These are phyloP conservation scores for Gamarada debralockiae DNA, from an alignment of 495 filamentous ascomycete genomes.

Conservation along the genomic window DNA sequence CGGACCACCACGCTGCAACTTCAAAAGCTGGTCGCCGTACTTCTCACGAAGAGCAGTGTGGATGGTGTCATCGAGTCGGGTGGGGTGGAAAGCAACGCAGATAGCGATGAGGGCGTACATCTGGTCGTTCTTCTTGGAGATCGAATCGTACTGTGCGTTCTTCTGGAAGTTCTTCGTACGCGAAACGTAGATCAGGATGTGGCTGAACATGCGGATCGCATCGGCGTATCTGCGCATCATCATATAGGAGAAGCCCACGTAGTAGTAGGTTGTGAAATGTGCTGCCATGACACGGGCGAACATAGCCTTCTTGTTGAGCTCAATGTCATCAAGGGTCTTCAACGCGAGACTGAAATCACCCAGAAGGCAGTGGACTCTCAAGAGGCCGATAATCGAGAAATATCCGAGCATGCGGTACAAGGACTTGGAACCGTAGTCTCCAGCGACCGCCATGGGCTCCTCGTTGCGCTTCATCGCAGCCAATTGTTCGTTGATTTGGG, in stretches of 20 bases:
- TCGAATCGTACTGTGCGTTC: slow-evolving; percentile 93
- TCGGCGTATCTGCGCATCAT: slow-evolving; percentile 99
- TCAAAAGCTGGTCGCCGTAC: slow-evolving; percentile 94
- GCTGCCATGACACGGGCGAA: slow-evolving; percentile 99
- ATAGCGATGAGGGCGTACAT: slow-evolving; percentile 99
- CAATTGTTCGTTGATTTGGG: slow-evolving; percentile 95
- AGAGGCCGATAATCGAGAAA: slow-evolving; percentile 96
- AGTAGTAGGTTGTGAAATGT: slow-evolving; percentile 99
- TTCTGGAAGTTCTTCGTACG: slow-evolving; percentile 99
- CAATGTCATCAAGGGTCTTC: slow-evolving; percentile 98
- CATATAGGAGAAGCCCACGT: slow-evolving; percentile 99
- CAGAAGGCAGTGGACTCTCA: slow-evolving; percentile 93
- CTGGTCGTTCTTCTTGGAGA: slow-evolving; percentile 99
- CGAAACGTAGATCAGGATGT: slow-evolving; percentile 98
- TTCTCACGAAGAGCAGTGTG: slow-evolving; percentile 97
- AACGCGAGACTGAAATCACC: slow-evolving; percentile 97
- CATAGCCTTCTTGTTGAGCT: slow-evolving; percentile 99
- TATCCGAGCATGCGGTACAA: slow-evolving; percentile 98
- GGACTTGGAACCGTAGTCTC: slow-evolving; percentile 89
- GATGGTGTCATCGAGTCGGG: slow-evolving; percentile 96
- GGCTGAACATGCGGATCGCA: slow-evolving; percentile 98
- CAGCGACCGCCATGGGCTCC: slow-evolving; percentile 78
- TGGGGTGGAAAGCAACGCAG: slow-evolving; percentile 96
- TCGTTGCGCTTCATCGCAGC: slow-evolving; percentile 90
- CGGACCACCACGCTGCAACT: slow-evolving; percentile 91